Evolutionary conservation across 768 basidiomycete species (phyloP).

Genomic region (Sistotremastrum suecicum): DNA sequence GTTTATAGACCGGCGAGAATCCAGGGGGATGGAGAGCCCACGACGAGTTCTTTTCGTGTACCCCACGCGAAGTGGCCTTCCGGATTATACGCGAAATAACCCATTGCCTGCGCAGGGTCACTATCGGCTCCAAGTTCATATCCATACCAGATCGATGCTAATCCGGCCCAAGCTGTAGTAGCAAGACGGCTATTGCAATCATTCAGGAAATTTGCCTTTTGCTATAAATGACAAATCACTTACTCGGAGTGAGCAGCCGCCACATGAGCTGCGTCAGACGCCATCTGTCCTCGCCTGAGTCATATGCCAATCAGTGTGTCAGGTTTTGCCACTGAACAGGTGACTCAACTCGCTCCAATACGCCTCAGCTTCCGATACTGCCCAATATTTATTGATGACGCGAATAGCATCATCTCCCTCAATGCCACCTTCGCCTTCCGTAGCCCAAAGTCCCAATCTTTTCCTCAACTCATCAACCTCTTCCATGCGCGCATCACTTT

Average conservation of each 20-base stretch:
- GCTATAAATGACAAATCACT: slow-evolving; percentile 13
- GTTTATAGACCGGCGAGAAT: too few relatives aligned
- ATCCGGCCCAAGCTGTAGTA: slow-evolving; percentile 33
- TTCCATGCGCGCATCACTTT: slow-evolving; percentile 36
- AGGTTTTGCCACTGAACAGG: background rate
- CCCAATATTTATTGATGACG: slow-evolving; percentile 38
- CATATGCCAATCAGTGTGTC: background rate
- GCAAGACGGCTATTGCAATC: slow-evolving; percentile 25
- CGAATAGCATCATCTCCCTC: slow-evolving; percentile 35
- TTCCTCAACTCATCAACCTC: slow-evolving; percentile 31
- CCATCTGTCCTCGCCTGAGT: slow-evolving; percentile 33
- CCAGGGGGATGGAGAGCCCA: background rate
- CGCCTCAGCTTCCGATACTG: slow-evolving; percentile 43
- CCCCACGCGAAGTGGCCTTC: slow-evolving; percentile 36
- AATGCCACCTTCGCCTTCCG: slow-evolving; percentile 18
- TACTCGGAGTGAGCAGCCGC: slow-evolving; percentile 53
- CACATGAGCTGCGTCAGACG: slow-evolving; percentile 45
- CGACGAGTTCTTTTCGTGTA: slow-evolving; percentile 14
- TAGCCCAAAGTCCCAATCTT: slow-evolving; percentile 35
- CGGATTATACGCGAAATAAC: slow-evolving; percentile 20
- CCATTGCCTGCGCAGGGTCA: slow-evolving; percentile 29
- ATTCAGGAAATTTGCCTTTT: slow-evolving; percentile 1
- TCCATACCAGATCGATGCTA: slow-evolving; percentile 38
- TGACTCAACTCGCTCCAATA: slow-evolving; percentile 39
- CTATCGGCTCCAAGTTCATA: slow-evolving; percentile 44